Evolutionary conservation across 2,329 filamentous ascomycete species (phyloP).

Genomic region (Talaromyces sp.): DNA sequence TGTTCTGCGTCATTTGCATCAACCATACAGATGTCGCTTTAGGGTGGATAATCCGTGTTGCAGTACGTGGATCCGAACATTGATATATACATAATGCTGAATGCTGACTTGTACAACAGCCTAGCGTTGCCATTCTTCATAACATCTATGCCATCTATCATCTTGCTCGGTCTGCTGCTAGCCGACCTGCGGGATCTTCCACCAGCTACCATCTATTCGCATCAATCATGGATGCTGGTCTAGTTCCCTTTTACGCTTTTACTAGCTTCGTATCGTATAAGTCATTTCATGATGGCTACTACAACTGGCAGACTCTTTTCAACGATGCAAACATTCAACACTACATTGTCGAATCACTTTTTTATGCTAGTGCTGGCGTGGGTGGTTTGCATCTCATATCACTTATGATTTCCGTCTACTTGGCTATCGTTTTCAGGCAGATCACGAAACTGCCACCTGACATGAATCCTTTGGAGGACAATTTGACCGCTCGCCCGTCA

Average conservation of each 20-base stretch:
- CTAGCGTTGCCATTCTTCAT: slow-evolving; percentile 67
- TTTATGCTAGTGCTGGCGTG: slow-evolving; percentile 60
- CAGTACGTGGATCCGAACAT: slow-evolving; percentile 51
- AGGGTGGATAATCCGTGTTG: slow-evolving; percentile 71
- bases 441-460: slow-evolving; percentile 81
- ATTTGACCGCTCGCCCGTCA: slow-evolving; percentile 69
- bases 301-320: slow-evolving; percentile 66
- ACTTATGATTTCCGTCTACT: slow-evolving; percentile 65
- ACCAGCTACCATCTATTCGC: slow-evolving; percentile 88
- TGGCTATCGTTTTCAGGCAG: slow-evolving; percentile 72
- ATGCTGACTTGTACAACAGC: slow-evolving; percentile 48
- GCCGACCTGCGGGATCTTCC: slow-evolving; percentile 70
- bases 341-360: slow-evolving; percentile 61
- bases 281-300: slow-evolving; percentile 42
- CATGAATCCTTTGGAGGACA: slow-evolving; percentile 88
- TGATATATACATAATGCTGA: neutral
- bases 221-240: slow-evolving; percentile 62
- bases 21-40: slow-evolving; percentile 59
- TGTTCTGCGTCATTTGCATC: slow-evolving; percentile 74
- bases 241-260: slow-evolving; percentile 60
- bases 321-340: slow-evolving; percentile 50
- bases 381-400: slow-evolving; percentile 67
- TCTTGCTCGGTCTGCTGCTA: slow-evolving; percentile 63
- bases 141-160: slow-evolving; percentile 77
- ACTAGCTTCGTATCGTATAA: slow-evolving; percentile 51